A percentile compares a stretch with the other conserved stretches of the same genome.
Conservation (phyloP, 176 grass and related monocot species). For the Canna indica region DNA sequence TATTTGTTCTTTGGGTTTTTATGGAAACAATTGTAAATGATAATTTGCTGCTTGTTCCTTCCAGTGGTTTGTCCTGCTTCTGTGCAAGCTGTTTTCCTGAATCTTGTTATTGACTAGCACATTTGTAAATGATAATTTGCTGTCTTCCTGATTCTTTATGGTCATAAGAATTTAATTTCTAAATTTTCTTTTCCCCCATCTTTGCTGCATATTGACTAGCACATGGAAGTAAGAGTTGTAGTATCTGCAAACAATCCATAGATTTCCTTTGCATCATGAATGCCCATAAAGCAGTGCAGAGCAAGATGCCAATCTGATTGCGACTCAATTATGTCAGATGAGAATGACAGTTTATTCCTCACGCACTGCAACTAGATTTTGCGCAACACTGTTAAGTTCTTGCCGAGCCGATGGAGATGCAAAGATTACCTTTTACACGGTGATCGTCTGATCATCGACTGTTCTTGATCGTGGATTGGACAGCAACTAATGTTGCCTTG, state of each 20-base stretch:
- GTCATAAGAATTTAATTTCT: no score
- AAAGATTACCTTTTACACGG: not conserved
- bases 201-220: not conserved
- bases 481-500: not conserved
- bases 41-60: no score
- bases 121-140: no score
- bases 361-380: not conserved
- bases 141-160: no score
- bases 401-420: not conserved
- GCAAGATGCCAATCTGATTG: not conserved
- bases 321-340: not conserved
- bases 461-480: not conserved
- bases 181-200: not conserved
- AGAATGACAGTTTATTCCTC: conserved; percentile 9
- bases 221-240: not conserved
- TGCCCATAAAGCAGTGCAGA: not conserved
- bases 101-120: no score
- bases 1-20: no score
- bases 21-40: no score
- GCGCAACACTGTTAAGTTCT: not conserved
- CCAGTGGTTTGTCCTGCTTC: no score
- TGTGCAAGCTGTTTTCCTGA: no score
- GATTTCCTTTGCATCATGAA: not conserved
- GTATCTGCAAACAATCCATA: not conserved
- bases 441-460: not conserved